A percentile compares a stretch with the other conserved stretches of the same genome.
phyloP scores from a whole-genome alignment of 2,329 filamentous ascomycete genomes.

The Fusarium lyarnte region DNA sequence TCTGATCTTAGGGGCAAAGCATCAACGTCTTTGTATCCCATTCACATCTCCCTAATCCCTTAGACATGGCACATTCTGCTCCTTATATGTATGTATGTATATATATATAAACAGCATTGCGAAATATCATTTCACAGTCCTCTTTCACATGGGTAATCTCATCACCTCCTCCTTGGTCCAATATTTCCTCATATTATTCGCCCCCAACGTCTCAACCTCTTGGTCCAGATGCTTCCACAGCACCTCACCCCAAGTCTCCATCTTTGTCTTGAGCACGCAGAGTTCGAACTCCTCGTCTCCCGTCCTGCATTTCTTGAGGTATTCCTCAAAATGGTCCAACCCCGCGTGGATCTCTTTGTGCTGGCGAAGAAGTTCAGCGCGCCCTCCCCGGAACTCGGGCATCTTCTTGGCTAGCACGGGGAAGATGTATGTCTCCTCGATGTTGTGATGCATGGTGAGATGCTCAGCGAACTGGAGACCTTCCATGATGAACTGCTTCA shows the following conservation, averaged over 20 bases:
- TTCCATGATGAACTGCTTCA: constrained; percentile 73
- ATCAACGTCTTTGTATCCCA: background rate
- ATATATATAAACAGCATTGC: constrained; percentile 4
- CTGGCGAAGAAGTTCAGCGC: constrained; percentile 73
- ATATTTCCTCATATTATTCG: constrained; percentile 84
- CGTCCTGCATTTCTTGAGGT: constrained; percentile 68
- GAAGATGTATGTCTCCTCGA: constrained; percentile 86
- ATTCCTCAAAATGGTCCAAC: constrained; percentile 72
- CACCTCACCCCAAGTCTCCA: constrained; percentile 82
- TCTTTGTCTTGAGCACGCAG: constrained; percentile 70
- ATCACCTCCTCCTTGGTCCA: constrained; percentile 82
- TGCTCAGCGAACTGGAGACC: constrained; percentile 76
- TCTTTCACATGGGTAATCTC: constrained; percentile 70
- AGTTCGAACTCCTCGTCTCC: constrained; percentile 70
- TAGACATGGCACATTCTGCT: background rate
- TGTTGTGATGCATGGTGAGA: constrained; percentile 80
- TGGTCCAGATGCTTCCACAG: constrained; percentile 86
- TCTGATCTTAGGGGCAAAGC: fast-evolving
- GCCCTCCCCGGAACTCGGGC: constrained; percentile 73
- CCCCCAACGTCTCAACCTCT: constrained; percentile 80
- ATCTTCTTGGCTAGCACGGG: constrained; percentile 79
- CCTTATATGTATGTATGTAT: background rate
- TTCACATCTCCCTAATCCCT: background rate
- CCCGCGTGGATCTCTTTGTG: constrained; percentile 83
- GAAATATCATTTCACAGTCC: background rate